Conservation (phyloP, 208 protist genomes). For the Acanthamoeba triangularis region DNA sequence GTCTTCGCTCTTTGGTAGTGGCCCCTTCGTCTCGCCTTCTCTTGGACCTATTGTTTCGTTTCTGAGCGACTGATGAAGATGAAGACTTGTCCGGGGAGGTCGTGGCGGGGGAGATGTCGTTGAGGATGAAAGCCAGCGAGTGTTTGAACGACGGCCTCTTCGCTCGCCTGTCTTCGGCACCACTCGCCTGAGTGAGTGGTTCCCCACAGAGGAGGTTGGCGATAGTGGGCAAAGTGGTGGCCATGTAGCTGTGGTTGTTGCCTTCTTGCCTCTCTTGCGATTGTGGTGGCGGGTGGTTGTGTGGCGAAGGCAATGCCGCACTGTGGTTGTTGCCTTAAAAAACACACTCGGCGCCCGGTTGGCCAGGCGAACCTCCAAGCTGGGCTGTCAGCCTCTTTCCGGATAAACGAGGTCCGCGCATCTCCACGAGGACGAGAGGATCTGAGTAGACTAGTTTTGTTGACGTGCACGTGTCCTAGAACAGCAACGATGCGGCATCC, state of each 20-base stretch:
- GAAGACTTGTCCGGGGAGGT: background rate
- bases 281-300: no score
- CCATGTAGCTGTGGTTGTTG: background rate
- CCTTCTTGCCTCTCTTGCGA: no score
- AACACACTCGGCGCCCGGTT: no score
- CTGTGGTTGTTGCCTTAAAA: no score
- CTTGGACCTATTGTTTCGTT: background rate
- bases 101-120: background rate
- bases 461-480: background rate
- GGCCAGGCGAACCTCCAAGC: no score
- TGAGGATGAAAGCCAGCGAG: background rate
- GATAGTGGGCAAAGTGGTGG: background rate
- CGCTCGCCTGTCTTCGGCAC: background rate
- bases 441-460: no score
- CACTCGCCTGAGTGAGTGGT: background rate
- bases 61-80: background rate
- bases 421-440: no score
- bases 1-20: background rate
- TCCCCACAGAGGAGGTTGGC: background rate
- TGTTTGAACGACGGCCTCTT: background rate
- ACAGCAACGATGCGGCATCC: background rate
- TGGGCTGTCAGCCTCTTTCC: no score
- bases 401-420: no score
- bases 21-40: background rate
- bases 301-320: no score